A percentile compares a stretch with the other conserved stretches of the same genome.
phyloP scores from a whole-genome alignment of 306 rosid species.

The Fagus sylvatica region DNA sequence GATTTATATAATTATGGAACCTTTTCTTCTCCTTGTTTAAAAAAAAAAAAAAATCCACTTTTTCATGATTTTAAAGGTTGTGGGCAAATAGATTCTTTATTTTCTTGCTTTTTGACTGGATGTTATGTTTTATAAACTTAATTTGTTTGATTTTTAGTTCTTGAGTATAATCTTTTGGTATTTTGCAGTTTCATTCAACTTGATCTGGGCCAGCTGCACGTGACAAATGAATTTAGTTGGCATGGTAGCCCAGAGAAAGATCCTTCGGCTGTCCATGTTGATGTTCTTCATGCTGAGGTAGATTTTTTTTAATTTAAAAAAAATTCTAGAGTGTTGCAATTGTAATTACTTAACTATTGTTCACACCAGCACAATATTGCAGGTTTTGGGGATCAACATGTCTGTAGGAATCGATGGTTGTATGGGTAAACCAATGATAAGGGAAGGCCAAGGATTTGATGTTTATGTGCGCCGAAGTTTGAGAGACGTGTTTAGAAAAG shows the following conservation, averaged over 20 bases:
- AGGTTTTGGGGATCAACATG: constrained; percentile 94
- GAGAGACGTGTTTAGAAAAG: constrained; percentile 94
- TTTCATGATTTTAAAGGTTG: not conserved
- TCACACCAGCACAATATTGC: constrained; percentile 38
- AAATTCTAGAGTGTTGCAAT: not conserved
- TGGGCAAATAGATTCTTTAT: not conserved
- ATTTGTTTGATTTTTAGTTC: not conserved
- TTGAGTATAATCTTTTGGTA: constrained; percentile 3
- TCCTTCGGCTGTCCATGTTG: constrained; percentile 90
- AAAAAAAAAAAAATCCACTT: not conserved
- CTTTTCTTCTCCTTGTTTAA: not conserved
- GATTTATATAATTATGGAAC: not conserved
- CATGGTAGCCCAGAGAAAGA: constrained; percentile 80
- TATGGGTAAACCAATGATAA: constrained; percentile 90
- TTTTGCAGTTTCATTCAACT: constrained; percentile 92
- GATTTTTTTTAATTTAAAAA: constrained; percentile 13
- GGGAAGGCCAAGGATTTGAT: constrained; percentile 89
- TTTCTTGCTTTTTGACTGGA: constrained; percentile 3
- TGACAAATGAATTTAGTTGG: constrained; percentile 88
- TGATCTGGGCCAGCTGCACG: constrained; percentile 83
- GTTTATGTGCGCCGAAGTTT: constrained; percentile 84
- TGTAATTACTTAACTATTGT: constrained; percentile 16
- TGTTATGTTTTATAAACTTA: constrained; percentile 3
- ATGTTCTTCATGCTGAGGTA: constrained; percentile 93
- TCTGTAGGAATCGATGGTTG: constrained; percentile 76